phyloP scores from a whole-genome alignment of 805 yeast genomes.

The Saccharomycopsis fodiens region DNA sequence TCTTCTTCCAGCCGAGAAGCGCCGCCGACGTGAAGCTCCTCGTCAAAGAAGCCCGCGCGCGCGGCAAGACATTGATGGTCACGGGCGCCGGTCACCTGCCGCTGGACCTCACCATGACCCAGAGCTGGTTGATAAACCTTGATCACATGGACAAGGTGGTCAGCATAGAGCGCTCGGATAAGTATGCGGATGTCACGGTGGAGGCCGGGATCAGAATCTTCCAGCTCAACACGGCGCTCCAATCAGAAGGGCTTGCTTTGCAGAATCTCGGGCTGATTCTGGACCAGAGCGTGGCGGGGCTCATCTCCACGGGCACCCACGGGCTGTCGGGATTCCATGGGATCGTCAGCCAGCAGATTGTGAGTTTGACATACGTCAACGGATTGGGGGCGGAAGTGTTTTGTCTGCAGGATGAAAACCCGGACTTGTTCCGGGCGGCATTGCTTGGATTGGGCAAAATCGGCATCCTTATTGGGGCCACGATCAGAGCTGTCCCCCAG shows the following conservation, averaged over 20 bases:
- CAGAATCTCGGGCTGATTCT: constrained; percentile 92
- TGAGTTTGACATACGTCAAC: constrained; percentile 64
- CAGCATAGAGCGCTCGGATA: constrained; percentile 36
- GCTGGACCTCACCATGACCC: constrained; percentile 79
- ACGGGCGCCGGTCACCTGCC: constrained; percentile 97
- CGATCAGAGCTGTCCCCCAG: constrained; percentile 75
- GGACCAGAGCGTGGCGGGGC: constrained; percentile 92
- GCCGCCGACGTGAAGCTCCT: constrained; percentile 62
- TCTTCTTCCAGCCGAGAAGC: constrained; percentile 68
- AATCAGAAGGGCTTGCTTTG: constrained; percentile 60
- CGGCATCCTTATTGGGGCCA: constrained; percentile 82
- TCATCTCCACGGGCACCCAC: constrained; percentile 93
- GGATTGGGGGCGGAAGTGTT: constrained; percentile 66
- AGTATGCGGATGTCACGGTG: constrained; percentile 84
- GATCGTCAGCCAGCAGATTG: constrained; percentile 79
- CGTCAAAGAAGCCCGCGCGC: constrained; percentile 55
- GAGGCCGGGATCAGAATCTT: constrained; percentile 84
- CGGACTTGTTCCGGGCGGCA: constrained; percentile 71
- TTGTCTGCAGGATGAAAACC: constrained; percentile 58
- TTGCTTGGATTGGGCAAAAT: constrained; percentile 82
- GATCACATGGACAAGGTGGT: constrained; percentile 61
- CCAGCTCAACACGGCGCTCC: constrained; percentile 63
- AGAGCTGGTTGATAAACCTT: constrained; percentile 80
- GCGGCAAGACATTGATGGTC: constrained; percentile 61
- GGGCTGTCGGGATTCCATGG: constrained; percentile 95